Evolutionary conservation across 1,284 basidiomycete genomes (phyloP).

Genomic region (Lentinus polychrous): DNA sequence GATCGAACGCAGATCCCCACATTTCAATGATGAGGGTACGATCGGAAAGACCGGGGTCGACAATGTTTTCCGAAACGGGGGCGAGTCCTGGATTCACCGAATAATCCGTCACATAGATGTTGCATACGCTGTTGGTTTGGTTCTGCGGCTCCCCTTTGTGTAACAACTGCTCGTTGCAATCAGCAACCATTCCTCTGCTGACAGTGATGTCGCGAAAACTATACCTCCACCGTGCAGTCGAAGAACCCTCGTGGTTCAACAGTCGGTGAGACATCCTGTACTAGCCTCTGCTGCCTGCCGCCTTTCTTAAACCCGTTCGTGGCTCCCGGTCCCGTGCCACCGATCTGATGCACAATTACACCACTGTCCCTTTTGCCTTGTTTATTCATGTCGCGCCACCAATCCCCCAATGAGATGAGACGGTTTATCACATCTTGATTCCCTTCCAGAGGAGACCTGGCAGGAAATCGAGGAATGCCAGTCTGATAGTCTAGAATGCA

Average conservation of each 20-base stretch:
- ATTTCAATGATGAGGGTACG: conserved; percentile 47
- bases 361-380: conserved; percentile 17
- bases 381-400: conserved; percentile 42
- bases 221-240: conserved; percentile 62
- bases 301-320: not conserved
- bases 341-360: conserved; percentile 19
- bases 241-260: conserved; percentile 43
- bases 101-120: conserved; percentile 65
- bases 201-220: conserved; percentile 10
- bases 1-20: conserved; percentile 41
- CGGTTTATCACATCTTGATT: conserved; percentile 26
- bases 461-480: no score
- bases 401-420: conserved; percentile 36
- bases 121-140: conserved; percentile 34
- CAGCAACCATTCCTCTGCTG: not conserved
- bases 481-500: no score
- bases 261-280: conserved; percentile 43
- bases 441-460: no score
- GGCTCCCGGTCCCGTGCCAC: not conserved
- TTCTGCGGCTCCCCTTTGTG: no score
- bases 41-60: conserved; percentile 35
- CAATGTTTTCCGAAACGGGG: conserved; percentile 37
- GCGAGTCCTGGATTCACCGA: conserved; percentile 35
- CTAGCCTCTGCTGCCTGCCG: conserved; percentile 38
- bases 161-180: no score